Evolutionary conservation across 2,329 filamentous ascomycete species (phyloP), one percentile per base, ranked within the genome.

Genomic region (Chaetomium strumarium): DNA sequence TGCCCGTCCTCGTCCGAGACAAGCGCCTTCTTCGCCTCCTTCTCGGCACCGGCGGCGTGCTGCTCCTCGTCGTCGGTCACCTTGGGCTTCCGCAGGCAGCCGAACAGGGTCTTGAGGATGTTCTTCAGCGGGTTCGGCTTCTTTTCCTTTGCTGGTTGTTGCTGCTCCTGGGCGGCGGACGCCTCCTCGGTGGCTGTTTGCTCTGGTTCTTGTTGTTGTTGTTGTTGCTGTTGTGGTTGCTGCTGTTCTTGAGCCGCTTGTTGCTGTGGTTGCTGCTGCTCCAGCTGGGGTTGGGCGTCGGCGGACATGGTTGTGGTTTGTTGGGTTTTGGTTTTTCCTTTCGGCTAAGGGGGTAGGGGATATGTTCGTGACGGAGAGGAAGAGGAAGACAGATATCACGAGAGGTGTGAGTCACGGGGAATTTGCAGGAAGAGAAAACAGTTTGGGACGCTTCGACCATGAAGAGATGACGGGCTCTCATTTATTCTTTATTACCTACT

Each of bases 81-180:
- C 46, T 48, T 33, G 19, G 49, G 54, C 50, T 53, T 53, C 34
- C 40, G 42, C 16, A 56, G 44, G 47, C 54, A 56, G 20, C 16
- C 33, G 37, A 56, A 53, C 10, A 56, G 29, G 1, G 44, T 42
- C 51, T 56, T 53, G 48, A 56, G 12, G 5, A 51, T 12, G 12
- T 45, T 53, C 44, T 56, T 56, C 39, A 56, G 48, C 40, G 48
- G 51, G 40, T 34, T 51, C 40, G 47, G 19, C 47, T 56, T 53
- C 52, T 53, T 53, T 3, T 44, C 17, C 29, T 34, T 51, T 24
- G 24, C 8, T n/a, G n/a, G 13, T 10, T 42, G 36, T 16, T 40
- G 37, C n/a, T n/a, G n/a, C n/a, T n/a, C n/a, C n/a, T n/a, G n/a
- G n/a, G n/a, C n/a, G n/a, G 10, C 31, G 17, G 17, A 43, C 3